Conservation (phyloP, 257 asterid genomes). For the Scutellaria galericulata region DNA sequence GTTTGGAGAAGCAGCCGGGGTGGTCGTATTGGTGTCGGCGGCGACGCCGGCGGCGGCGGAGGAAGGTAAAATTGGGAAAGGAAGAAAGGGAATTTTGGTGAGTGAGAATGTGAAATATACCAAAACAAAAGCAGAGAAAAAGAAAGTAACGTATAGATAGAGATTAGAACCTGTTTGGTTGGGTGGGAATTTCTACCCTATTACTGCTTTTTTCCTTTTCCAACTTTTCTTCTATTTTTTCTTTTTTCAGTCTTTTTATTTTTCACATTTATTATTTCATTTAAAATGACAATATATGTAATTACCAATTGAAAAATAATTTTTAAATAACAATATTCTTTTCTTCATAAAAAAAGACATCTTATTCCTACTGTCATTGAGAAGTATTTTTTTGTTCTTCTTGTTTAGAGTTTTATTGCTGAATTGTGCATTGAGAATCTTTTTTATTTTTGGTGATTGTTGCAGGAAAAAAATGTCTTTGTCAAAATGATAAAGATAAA, state of each 20-base stretch:
- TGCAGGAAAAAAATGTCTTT: not conserved
- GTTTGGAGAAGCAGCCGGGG: conserved; percentile 7
- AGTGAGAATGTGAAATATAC: conserved; percentile 37
- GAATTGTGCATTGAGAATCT: not conserved
- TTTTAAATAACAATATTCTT: not conserved
- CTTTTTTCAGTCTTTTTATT: not conserved
- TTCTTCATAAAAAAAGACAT: conserved; percentile 30
- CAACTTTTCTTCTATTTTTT: not conserved
- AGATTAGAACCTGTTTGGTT: conserved; percentile 50
- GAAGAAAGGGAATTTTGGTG: conserved; percentile 38
- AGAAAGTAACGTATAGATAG: conserved; percentile 49
- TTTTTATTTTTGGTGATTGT: not conserved
- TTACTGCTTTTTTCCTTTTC: conserved; percentile 18
- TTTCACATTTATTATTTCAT: not conserved
- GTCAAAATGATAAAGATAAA: not conserved
- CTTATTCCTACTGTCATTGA: conserved; percentile 27
- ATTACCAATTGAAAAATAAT: not conserved
- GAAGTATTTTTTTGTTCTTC: not conserved
- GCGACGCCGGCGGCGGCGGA: conserved; percentile 33
- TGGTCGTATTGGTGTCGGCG: conserved; percentile 21
- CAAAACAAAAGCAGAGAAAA: conserved; percentile 36
- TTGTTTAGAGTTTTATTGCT: not conserved
- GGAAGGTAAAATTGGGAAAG: conserved; percentile 42
- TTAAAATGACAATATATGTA: not conserved
- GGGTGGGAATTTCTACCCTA: conserved; percentile 35